phyloP scores from a whole-genome alignment of 352 stramenopile species.

The Pythium aquatile region DNA sequence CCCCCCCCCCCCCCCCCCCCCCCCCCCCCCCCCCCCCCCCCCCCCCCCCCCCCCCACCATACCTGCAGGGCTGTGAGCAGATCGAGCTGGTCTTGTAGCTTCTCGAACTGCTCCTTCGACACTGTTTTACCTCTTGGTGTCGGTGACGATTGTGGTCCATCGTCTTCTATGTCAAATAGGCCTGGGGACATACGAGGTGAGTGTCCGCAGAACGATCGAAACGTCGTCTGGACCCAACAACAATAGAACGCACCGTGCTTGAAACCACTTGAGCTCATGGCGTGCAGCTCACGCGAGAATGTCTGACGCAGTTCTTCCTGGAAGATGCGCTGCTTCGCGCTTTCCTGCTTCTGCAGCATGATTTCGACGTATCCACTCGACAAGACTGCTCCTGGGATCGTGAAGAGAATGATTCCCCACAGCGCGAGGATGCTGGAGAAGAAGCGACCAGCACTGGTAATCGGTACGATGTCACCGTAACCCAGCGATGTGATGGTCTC shows the following conservation, averaged over 20 bases:
- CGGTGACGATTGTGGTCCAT: conserved; percentile 32
- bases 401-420: conserved; percentile 87
- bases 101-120: conserved; percentile 18
- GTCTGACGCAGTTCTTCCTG: conserved; percentile 54
- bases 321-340: conserved; percentile 44
- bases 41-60: conserved; percentile 7
- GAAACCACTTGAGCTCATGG: conserved; percentile 41
- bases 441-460: conserved; percentile 58
- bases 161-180: conserved; percentile 14
- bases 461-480: conserved; percentile 82
- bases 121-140: conserved; percentile 25
- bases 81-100: conserved; percentile 58
- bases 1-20: no score
- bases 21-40: no score
- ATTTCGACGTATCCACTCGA: conserved; percentile 80
- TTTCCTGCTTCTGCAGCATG: conserved; percentile 78
- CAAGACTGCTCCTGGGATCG: conserved; percentile 78
- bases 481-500: conserved; percentile 87
- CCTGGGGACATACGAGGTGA: conserved; percentile 12
- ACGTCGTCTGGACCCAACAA: background rate
- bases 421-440: conserved; percentile 77
- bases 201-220: background rate
- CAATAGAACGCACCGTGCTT: conserved; percentile 9
- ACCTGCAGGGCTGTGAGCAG: conserved; percentile 55
- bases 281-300: conserved; percentile 45